Conservation (phyloP, 192 early-diverging fungal genomes). For the Coemansia sp. region DNA sequence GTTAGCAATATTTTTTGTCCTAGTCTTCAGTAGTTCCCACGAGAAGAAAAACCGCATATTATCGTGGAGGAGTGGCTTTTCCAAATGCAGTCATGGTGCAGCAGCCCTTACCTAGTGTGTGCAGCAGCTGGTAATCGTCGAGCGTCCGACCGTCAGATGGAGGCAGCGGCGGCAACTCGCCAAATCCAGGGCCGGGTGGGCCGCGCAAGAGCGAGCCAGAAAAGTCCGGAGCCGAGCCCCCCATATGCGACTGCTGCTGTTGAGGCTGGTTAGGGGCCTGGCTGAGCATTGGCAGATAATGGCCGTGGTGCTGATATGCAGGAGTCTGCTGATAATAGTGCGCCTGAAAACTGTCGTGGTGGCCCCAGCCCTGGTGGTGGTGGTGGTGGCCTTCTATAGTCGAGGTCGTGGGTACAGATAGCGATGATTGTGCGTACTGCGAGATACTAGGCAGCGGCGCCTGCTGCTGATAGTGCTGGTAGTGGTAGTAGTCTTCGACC, state of each 20-base stretch:
- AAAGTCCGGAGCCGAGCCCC: constrained; percentile 9
- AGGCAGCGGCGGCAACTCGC: constrained; percentile 16
- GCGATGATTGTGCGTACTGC: constrained; percentile 1
- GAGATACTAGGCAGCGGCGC: background rate
- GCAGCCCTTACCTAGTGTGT: constrained; percentile 49
- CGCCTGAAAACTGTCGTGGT: constrained; percentile 4
- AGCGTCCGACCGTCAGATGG: constrained; percentile 46
- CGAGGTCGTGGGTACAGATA: background rate
- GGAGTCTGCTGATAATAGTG: constrained; percentile 17
- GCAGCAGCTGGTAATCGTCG: constrained; percentile 52
- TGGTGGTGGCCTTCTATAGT: constrained; percentile 9
- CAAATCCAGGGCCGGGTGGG: constrained; percentile 6
- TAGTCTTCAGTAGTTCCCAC: constrained; percentile 2
- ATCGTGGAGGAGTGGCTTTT: constrained; percentile 17
- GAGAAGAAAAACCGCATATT: background rate
- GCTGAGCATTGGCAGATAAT: constrained; percentile 20
- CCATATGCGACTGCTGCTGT: constrained; percentile 8
- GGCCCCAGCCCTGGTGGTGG: constrained; percentile 3
- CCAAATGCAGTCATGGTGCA: background rate
- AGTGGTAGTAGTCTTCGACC: constrained; percentile 12
- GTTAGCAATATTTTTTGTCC: background rate
- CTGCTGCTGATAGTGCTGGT: constrained; percentile 12
- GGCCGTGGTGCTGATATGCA: constrained; percentile 11
- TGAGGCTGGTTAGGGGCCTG: constrained; percentile 18
- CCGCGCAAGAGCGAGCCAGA: constrained; percentile 9